These are phyloP conservation scores for Penicillium sp. DNA, from an alignment of 2,329 filamentous ascomycete genomes.

Conservation along the genomic window DNA sequence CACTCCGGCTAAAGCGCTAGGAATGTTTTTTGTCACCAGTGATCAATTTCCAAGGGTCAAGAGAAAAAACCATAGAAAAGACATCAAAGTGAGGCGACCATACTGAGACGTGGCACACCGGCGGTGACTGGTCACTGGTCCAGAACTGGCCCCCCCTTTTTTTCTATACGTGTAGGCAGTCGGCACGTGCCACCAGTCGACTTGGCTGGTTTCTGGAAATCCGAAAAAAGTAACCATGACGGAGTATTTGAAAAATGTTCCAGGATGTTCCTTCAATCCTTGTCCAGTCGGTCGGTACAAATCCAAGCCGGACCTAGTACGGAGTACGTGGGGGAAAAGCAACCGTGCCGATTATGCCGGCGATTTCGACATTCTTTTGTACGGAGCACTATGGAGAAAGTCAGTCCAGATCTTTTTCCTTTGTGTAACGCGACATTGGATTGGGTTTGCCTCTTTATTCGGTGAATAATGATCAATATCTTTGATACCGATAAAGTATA, in stretches of 20 bases:
- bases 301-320: not conserved
- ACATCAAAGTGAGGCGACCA: slow-evolving; percentile 8
- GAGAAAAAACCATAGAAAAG: not conserved
- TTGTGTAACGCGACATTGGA: not conserved
- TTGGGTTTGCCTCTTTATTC: not conserved
- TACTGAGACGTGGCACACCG: slow-evolving; percentile 3
- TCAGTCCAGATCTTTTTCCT: not conserved
- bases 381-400: not conserved
- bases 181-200: not conserved
- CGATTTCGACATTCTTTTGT: not conserved
- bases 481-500: too few relatives aligned
- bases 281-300: not conserved
- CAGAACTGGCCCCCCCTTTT: slow-evolving; percentile 2
- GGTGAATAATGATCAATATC: not conserved
- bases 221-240: not conserved
- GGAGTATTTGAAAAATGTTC: not conserved
- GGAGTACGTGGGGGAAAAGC: too few relatives aligned
- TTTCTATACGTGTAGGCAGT: not conserved
- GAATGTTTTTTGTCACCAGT: not conserved
- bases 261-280: not conserved
- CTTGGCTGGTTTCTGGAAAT: not conserved
- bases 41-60: not conserved
- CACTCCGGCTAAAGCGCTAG: not conserved
- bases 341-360: not conserved
- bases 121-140: slow-evolving; percentile 7